Percentiles rank a stretch among this genome's conserved stretches.
Conservation (phyloP, 805 yeast species). For the Lipomyces orientalis region DNA sequence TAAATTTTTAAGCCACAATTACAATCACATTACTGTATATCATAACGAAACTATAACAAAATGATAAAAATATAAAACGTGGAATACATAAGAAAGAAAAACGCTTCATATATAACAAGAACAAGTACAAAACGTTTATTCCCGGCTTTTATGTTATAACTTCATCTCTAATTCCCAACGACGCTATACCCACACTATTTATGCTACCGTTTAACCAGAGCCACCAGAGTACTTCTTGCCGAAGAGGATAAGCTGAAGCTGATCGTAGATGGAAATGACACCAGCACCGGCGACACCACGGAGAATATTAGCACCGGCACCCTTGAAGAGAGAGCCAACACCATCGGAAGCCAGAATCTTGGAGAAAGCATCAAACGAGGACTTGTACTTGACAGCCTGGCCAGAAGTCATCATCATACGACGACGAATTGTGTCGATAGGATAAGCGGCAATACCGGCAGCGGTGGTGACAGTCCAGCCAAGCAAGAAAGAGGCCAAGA, state of each 20-base stretch:
- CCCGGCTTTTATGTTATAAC: slow-evolving; percentile 2
- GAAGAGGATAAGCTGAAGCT: slow-evolving; percentile 90
- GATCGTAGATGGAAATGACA: slow-evolving; percentile 97
- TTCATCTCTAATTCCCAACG: background rate
- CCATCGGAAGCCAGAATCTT: slow-evolving; percentile 97
- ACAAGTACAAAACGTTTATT: slow-evolving; percentile 3
- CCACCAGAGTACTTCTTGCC: slow-evolving; percentile 84
- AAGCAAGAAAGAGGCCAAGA: slow-evolving; percentile 92
- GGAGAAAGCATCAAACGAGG: slow-evolving; percentile 91
- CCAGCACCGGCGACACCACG: slow-evolving; percentile 99
- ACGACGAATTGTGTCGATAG: slow-evolving; percentile 99
- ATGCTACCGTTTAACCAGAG: slow-evolving; percentile 30
- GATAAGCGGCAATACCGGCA: slow-evolving; percentile 98
- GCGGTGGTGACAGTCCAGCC: slow-evolving; percentile 99
- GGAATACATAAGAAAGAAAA: background rate
- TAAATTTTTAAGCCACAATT: background rate
- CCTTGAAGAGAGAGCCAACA: slow-evolving; percentile 91
- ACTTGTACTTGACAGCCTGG: slow-evolving; percentile 94
- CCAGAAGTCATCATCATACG: slow-evolving; percentile 99
- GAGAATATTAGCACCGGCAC: slow-evolving; percentile 99
- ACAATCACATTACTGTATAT: background rate
- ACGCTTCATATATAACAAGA: background rate
- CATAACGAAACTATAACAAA: slow-evolving; percentile 2
- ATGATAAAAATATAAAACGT: slow-evolving; percentile 1
- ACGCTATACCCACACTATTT: background rate